Percentiles rank a stretch among this genome's conserved stretches.
These are phyloP conservation scores for Silene conica DNA, from an alignment of 148 eudicot species.

Conservation along the genomic window DNA sequence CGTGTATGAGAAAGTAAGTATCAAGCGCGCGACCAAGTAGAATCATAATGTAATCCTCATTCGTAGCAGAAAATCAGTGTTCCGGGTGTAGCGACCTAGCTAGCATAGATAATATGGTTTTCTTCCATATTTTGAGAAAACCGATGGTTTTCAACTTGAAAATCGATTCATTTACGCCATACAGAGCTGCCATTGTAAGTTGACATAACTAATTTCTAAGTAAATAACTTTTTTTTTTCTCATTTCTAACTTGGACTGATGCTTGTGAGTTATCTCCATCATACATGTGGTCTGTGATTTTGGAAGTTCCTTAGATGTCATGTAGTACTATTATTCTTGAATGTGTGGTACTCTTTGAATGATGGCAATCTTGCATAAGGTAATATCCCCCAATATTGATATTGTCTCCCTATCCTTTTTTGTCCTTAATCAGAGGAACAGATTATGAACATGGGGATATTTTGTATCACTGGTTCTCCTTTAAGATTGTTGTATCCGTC, in stretches of 20 bases:
- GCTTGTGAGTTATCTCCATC: slow-evolving; percentile 3
- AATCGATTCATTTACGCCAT: slow-evolving; percentile 26
- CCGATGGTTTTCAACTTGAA: slow-evolving; percentile 33
- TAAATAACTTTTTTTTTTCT: slow-evolving; percentile 20
- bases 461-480: no score
- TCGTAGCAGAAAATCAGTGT: slow-evolving; percentile 25
- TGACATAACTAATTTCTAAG: slow-evolving; percentile 18
- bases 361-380: no score
- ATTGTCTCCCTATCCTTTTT: not conserved
- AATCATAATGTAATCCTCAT: not conserved
- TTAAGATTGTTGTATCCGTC: no score
- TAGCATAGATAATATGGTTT: slow-evolving; percentile 28
- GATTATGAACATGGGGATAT: not conserved
- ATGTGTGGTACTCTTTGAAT: slow-evolving; percentile 9
- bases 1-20: not conserved
- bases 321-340: not conserved
- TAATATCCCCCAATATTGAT: not conserved
- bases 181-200: slow-evolving; percentile 27
- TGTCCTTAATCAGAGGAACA: not conserved
- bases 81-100: slow-evolving; percentile 26
- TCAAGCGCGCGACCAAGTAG: not conserved
- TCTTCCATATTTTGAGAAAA: slow-evolving; percentile 28
- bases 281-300: not conserved
- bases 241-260: not conserved
- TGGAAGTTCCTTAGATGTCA: not conserved